phyloP scores from a whole-genome alignment of 2,329 filamentous ascomycete genomes.

The Aspergillus thermomutatus region DNA sequence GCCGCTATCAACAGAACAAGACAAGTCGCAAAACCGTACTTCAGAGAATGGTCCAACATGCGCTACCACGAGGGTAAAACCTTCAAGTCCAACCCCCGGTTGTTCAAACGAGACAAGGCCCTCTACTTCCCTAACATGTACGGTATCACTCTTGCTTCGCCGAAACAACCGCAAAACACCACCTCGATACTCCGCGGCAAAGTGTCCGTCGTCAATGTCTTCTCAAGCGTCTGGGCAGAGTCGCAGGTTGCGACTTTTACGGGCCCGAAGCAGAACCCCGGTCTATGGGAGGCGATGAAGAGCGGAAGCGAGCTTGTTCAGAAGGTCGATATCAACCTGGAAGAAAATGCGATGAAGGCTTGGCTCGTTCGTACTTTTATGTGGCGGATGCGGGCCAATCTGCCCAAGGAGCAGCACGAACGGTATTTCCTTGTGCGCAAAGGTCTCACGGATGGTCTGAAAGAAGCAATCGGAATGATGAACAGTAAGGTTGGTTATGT shows the following conservation, averaged over 20 bases:
- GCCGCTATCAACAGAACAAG: conserved; percentile 53
- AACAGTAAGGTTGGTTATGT: conserved; percentile 94
- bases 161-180: conserved; percentile 60
- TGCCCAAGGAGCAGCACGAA: conserved; percentile 50
- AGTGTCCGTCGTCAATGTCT: conserved; percentile 75
- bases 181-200: conserved; percentile 71
- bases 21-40: conserved; percentile 83
- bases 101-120: conserved; percentile 77
- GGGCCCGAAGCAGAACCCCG: conserved; percentile 63
- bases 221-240: conserved; percentile 82
- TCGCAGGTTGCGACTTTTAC: conserved; percentile 73
- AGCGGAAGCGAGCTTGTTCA: conserved; percentile 58
- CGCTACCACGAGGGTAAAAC: conserved; percentile 82
- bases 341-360: conserved; percentile 69
- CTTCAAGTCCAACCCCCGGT: conserved; percentile 77
- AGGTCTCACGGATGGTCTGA: conserved; percentile 54
- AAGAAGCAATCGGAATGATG: conserved; percentile 63
- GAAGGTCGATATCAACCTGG: conserved; percentile 80
- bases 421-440: conserved; percentile 59
- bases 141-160: conserved; percentile 69
- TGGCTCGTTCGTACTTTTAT: conserved; percentile 56
- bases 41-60: conserved; percentile 90
- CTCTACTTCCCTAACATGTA: conserved; percentile 92
- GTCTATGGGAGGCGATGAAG: conserved; percentile 61
- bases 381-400: conserved; percentile 46